phyloP scores from a whole-genome alignment of 805 yeast species.

The Maudiozyma bulderi region DNA sequence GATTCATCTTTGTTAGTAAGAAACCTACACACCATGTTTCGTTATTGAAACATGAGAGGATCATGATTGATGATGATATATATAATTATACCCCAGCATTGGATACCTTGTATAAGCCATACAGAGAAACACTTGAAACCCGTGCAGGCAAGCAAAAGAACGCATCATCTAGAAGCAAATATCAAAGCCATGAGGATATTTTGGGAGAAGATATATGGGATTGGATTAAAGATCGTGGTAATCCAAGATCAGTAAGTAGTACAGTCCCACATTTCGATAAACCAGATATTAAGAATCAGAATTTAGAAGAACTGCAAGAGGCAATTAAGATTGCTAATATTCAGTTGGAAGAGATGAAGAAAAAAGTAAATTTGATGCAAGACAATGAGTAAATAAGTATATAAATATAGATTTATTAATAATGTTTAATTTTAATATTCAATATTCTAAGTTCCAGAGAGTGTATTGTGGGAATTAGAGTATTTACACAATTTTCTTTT shows the following conservation, averaged over 20 bases:
- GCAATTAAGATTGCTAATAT: conserved; percentile 20
- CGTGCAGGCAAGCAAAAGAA: conserved; percentile 5
- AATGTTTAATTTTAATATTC: too few relatives aligned
- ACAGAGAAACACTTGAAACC: conserved; percentile 18
- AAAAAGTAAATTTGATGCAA: conserved; percentile 1
- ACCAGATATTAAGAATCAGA: conserved; percentile 9
- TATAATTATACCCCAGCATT: conserved; percentile 35
- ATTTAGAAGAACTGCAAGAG: conserved; percentile 20
- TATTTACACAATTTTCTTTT: too few relatives aligned
- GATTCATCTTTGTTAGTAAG: conserved; percentile 3
- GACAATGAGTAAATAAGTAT: neutral
- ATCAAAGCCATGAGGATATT: conserved; percentile 26
- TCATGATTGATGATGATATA: conserved; percentile 29
- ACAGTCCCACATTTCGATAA: conserved; percentile 1
- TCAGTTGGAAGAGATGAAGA: conserved; percentile 21
- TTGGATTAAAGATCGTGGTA: conserved; percentile 49
- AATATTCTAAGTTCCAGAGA: too few relatives aligned
- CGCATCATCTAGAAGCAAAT: conserved; percentile 1
- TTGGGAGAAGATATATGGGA: conserved; percentile 62
- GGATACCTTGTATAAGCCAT: conserved; percentile 27
- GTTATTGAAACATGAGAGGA: conserved; percentile 19
- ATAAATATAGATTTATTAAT: neutral
- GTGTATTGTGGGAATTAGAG: too few relatives aligned
- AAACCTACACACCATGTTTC: conserved; percentile 5
- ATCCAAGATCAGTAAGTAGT: conserved; percentile 2